Base-by-base conservation (phyloP, 2,329 filamentous ascomycete species). In the Cladosporium colombiae region DNA sequence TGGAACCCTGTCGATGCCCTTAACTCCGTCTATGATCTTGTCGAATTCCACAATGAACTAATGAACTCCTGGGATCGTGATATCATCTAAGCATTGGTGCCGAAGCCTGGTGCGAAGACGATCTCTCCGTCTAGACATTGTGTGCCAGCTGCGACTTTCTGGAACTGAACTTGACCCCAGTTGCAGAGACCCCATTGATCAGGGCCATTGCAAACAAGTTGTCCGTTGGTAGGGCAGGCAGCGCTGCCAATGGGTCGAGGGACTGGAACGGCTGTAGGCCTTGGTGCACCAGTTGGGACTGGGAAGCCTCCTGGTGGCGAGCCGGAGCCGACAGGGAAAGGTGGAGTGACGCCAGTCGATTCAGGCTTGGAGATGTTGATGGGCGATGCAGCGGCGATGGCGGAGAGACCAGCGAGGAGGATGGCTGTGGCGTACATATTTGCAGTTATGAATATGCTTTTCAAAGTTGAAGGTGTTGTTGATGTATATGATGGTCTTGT, bases 141-240 rank as follows among this genome's bases (percentile, higher is more conserved):
- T 3, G 80, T 82, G 25, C 81, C 81, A 18, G 75, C 72, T 6
- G 80, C 79, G 11, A 82, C 79, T 10, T 69, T 68, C 70, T 79
- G 76, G 70, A 73, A 81, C 16, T 78, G 66, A 1, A 81, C 76
- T 2, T 71, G 66, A 59, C 80, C 80, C 64, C 76, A 75, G 70
- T 81, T 79, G 77, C 80, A 82, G 57, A 82, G 71, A 29, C 79
- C 80, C 63, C 79, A 81, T 56, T 79, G 71, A 14, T 65, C 69
- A 2, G 75, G 58, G 50, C 80, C 79, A 61, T 81, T 81, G 76
- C 80, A 81, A 62, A 75, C 65, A 1, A 77, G 57, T 2, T 74
- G 72, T 63, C 78, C 78, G 59, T 80, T 73, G 16, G 70, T 67
- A 25, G 74, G 70, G 70, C 77, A 79, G 50, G 65, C 23, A 21